Evolutionary conservation across 1,139 yeast species (phyloP), one percentile per base, ranked within the genome.

Genomic region (Nadsonia starkeyi-henricii): DNA sequence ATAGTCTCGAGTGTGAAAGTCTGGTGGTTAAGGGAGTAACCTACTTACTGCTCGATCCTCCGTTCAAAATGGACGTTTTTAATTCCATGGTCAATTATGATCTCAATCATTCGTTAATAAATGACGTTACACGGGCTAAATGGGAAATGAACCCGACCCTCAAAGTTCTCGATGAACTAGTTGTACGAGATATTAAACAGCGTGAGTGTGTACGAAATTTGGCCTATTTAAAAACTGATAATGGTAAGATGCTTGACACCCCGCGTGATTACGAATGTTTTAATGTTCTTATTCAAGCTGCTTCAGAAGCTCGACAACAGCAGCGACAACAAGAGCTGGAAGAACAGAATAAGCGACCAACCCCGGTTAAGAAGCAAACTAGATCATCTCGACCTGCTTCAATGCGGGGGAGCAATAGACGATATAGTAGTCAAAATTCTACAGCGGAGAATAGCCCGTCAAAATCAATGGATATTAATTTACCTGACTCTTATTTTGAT

Each of bases 11-110:
- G 8, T 23, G 28, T 23, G 21, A 42, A 20, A 42, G 20, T 39
- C 37, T 45, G 43, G 28, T 72, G 36, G 63, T 73, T 21, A 71
- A 74, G 43, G 72, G 77, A 36, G 71, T 77, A 47, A 71, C 83
- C 1, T 82, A 79, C 61, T 68, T 83, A 51, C 54, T 88, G 1
- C 85, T 88, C 0, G 95, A 86, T 55, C 72, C 73, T 45, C 82
- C 86, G 58, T 72, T 91, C 3, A 66, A 83, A 45, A 65, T 88
- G 33, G 95, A 89, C 62, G 91, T 91, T 60, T 63, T 85, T 39
- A 77, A 77, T 13, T 4, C 3, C 4, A 33, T 33, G 17, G 4
- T 15, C 17, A 33, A 33, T n/a, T 33, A 33, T 15, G 39, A 33
- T 15, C 39, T 33, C 17, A 33, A 33, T 12, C 15, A 12, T 33